These are phyloP conservation scores for Arabidopsis lyrata DNA, from an alignment of 441 rosid species.

Conservation along the genomic window DNA sequence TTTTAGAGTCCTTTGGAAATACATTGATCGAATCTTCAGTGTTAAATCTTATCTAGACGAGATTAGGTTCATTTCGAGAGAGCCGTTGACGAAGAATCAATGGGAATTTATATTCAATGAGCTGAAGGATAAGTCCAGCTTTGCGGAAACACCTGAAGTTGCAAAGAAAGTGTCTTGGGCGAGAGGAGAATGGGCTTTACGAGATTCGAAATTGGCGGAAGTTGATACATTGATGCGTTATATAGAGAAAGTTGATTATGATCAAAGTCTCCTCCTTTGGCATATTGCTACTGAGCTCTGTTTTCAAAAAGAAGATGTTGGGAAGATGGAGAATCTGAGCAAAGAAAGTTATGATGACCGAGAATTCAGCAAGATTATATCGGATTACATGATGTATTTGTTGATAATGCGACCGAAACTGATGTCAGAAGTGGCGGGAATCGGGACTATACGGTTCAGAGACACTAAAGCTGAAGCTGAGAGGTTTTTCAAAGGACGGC, in stretches of 20 bases:
- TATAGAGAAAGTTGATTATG: constrained; percentile 52
- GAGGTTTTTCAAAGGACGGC: constrained; percentile 48
- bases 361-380: constrained; percentile 54
- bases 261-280: constrained; percentile 71
- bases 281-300: constrained; percentile 71
- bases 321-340: neutral
- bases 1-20: neutral
- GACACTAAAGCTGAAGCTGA: constrained; percentile 65
- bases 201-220: constrained; percentile 12
- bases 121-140: constrained; percentile 45
- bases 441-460: constrained; percentile 55
- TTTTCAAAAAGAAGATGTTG: constrained; percentile 32
- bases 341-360: constrained; percentile 18
- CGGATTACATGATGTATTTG: constrained; percentile 69
- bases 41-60: constrained; percentile 44
- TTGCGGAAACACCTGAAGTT: constrained; percentile 48
- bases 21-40: constrained; percentile 42
- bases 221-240: constrained; percentile 41
- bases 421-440: constrained; percentile 65
- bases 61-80: constrained; percentile 41
- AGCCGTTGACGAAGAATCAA: constrained; percentile 48
- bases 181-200: constrained; percentile 60
- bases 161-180: constrained; percentile 54
- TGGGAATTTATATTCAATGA: constrained; percentile 57
- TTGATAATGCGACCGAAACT: constrained; percentile 57